These are phyloP conservation scores for Cutaneotrichosporon cutaneum DNA, from an alignment of 1,284 basidiomycete species.

Conservation along the genomic window DNA sequence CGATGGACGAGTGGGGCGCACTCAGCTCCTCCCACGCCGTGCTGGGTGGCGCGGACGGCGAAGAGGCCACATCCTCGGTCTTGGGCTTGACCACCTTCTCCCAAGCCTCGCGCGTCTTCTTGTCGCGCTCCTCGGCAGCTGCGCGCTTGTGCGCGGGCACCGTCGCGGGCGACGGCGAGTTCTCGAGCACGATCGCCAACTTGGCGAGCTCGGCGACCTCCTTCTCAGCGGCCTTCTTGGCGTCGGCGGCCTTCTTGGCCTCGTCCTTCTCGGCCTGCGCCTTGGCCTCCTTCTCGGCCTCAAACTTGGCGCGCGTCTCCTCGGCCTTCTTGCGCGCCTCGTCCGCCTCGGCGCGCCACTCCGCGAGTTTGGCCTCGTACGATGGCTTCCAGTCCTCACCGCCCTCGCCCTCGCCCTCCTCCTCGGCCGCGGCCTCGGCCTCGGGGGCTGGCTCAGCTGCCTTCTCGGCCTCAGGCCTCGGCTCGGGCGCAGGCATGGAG, in stretches of 20 bases:
- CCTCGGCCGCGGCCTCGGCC: slow-evolving; percentile 17
- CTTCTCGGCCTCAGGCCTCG: slow-evolving; percentile 14
- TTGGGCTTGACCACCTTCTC: slow-evolving; percentile 57
- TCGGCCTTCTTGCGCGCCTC: slow-evolving; percentile 72
- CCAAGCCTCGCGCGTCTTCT: slow-evolving; percentile 59
- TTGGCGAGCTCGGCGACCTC: slow-evolving; percentile 11
- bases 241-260: slow-evolving; percentile 26
- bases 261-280: slow-evolving; percentile 28
- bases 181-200: slow-evolving; percentile 21
- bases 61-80: slow-evolving; percentile 30
- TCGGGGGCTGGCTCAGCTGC: slow-evolving; percentile 5
- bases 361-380: slow-evolving; percentile 66
- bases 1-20: slow-evolving; percentile 32
- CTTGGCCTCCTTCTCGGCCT: slow-evolving; percentile 49
- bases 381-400: slow-evolving; percentile 59
- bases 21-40: slow-evolving; percentile 49
- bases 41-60: slow-evolving; percentile 37
- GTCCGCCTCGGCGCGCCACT: slow-evolving; percentile 72
- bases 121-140: slow-evolving; percentile 33
- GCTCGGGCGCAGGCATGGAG: slow-evolving; percentile 41
- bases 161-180: slow-evolving; percentile 12
- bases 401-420: slow-evolving; percentile 18
- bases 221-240: slow-evolving; percentile 35
- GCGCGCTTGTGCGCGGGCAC: slow-evolving; percentile 14
- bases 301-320: slow-evolving; percentile 69